Percentiles rank a stretch among this genome's conserved stretches.
phyloP scores from a whole-genome alignment of 805 yeast genomes.

The Hanseniaspora jakobsenii region DNA sequence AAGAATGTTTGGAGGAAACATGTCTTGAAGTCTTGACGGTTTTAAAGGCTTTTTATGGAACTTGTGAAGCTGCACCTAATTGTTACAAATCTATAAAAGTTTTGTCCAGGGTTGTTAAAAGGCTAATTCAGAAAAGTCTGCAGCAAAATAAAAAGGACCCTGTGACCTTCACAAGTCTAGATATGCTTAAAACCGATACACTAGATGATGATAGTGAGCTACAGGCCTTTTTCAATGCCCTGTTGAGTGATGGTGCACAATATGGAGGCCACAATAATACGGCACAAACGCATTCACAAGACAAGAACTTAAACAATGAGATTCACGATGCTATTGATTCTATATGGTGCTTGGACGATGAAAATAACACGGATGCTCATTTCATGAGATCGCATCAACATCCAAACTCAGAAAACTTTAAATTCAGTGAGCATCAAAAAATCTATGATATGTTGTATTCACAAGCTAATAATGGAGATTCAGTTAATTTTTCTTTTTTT shows the following conservation, averaged over 20 bases:
- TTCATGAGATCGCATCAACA: constrained; percentile 15
- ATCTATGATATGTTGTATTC: constrained; percentile 49
- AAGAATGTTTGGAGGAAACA: constrained; percentile 40
- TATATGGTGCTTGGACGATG: constrained; percentile 14
- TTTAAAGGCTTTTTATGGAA: constrained; percentile 46
- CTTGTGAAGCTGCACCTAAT: constrained; percentile 66
- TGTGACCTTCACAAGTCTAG: background rate
- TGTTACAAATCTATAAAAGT: constrained; percentile 65
- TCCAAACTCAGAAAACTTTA: constrained; percentile 2
- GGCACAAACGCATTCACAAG: no score
- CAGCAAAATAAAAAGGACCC: constrained; percentile 2
- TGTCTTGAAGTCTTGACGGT: constrained; percentile 43
- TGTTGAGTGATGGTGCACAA: constrained; percentile 26
- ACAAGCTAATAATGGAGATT: constrained; percentile 58
- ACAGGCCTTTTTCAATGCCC: constrained; percentile 38
- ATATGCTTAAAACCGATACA: constrained; percentile 13
- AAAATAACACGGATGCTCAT: constrained; percentile 11
- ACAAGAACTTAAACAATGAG: no score
- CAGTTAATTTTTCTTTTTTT: no score
- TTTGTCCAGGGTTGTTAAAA: constrained; percentile 56
- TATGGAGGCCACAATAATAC: constrained; percentile 5
- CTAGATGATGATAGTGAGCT: constrained; percentile 22
- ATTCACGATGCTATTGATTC: constrained; percentile 7
- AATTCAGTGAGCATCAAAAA: constrained; percentile 39
- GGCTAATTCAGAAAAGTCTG: constrained; percentile 20